Conservation (phyloP, 306 rosid species). For the Neltuma alba region DNA sequence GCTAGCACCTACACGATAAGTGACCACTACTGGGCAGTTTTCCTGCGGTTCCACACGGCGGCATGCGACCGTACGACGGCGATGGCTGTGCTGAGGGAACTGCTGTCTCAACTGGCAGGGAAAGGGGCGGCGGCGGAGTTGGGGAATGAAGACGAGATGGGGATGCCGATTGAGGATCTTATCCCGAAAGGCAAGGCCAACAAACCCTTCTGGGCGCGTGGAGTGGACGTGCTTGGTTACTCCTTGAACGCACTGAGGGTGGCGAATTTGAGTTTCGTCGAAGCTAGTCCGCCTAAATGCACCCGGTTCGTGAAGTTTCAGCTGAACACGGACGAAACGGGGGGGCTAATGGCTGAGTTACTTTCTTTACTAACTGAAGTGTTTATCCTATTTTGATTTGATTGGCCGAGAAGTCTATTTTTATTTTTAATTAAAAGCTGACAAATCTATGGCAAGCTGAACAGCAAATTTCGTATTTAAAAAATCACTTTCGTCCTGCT, state of each 20-base stretch:
- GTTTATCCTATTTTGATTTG: background rate
- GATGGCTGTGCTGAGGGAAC: constrained; percentile 54
- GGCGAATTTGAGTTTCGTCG: constrained; percentile 59
- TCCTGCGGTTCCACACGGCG: constrained; percentile 73
- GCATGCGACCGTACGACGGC: constrained; percentile 73
- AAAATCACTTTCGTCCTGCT: background rate
- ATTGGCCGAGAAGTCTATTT: background rate
- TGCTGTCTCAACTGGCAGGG: constrained; percentile 29
- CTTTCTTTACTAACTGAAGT: background rate
- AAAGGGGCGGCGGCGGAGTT: constrained; percentile 38
- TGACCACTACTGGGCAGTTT: constrained; percentile 49
- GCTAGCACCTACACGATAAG: constrained; percentile 52
- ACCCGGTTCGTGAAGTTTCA: constrained; percentile 62
- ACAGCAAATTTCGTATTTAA: background rate
- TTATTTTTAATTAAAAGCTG: background rate
- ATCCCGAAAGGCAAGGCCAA: constrained; percentile 61
- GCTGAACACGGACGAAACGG: constrained; percentile 47
- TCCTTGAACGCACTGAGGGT: constrained; percentile 71
- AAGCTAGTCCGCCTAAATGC: constrained; percentile 43
- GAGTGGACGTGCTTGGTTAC: constrained; percentile 87
- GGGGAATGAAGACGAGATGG: constrained; percentile 38
- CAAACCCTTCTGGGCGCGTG: constrained; percentile 94
- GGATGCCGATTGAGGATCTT: constrained; percentile 65
- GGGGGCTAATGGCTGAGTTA: constrained; percentile 59
- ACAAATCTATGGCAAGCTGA: background rate